Evolutionary conservation across 2,329 filamentous ascomycete species (phyloP).

Genomic region (Raffaelea ambrosiae): DNA sequence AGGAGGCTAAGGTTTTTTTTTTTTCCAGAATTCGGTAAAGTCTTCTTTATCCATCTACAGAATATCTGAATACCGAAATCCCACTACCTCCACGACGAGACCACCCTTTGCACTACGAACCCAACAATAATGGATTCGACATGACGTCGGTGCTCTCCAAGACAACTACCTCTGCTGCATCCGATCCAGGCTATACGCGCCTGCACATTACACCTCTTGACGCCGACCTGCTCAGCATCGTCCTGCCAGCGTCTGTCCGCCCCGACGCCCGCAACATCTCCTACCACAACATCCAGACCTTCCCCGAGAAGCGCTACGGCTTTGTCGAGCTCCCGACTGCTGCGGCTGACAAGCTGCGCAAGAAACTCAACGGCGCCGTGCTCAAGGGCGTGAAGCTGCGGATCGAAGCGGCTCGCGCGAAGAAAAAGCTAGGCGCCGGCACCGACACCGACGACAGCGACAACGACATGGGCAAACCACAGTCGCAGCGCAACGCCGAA

Average conservation of each 20-base stretch:
- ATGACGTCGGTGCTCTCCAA: too few relatives aligned
- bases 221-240: constrained; percentile 59
- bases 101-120: too few relatives aligned
- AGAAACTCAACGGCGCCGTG: constrained; percentile 80
- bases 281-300: constrained; percentile 79
- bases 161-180: background rate
- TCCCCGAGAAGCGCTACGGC: constrained; percentile 84
- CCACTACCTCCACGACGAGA: too few relatives aligned
- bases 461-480: background rate
- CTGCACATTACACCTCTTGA: constrained; percentile 87
- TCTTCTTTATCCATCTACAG: too few relatives aligned
- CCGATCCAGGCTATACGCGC: constrained; percentile 34
- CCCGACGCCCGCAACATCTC: constrained; percentile 69
- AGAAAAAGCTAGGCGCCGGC: constrained; percentile 35
- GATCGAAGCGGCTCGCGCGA: constrained; percentile 62
- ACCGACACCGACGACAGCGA: background rate
- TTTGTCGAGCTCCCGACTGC: constrained; percentile 73
- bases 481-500: background rate
- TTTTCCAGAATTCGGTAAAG: too few relatives aligned
- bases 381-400: constrained; percentile 79
- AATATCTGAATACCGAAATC: too few relatives aligned
- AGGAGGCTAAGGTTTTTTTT: too few relatives aligned
- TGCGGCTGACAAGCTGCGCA: constrained; percentile 85
- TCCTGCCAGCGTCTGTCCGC: constrained; percentile 61
- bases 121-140: too few relatives aligned